These are phyloP conservation scores for Gypsophila paniculata DNA, from an alignment of 179 eudicot genomes.

Conservation along the genomic window DNA sequence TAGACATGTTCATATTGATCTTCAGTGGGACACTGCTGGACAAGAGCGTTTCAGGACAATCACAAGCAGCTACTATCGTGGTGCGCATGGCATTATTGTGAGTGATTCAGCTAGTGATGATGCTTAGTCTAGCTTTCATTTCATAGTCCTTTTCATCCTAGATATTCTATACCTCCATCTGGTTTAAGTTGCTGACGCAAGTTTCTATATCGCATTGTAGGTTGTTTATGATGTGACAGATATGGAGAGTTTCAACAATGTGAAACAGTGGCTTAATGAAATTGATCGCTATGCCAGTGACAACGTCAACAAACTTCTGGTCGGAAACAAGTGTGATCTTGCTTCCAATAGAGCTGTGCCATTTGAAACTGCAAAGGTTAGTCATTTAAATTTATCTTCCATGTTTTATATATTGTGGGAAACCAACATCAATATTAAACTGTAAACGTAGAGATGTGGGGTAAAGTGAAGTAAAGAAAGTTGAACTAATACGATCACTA, in stretches of 20 bases:
- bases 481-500: too few relatives aligned
- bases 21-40: slow-evolving; percentile 84
- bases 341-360: slow-evolving; percentile 36
- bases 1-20: neutral
- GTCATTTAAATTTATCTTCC: too few relatives aligned
- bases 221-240: slow-evolving; percentile 44
- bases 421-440: too few relatives aligned
- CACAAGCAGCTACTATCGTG: slow-evolving; percentile 86
- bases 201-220: slow-evolving; percentile 19
- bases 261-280: slow-evolving; percentile 42
- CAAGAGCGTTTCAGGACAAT: slow-evolving; percentile 86
- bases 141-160: neutral
- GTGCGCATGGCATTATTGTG: slow-evolving; percentile 81
- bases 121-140: neutral
- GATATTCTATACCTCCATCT: neutral
- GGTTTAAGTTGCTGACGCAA: slow-evolving; percentile 19
- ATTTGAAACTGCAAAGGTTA: slow-evolving; percentile 18
- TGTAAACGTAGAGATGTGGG: too few relatives aligned
- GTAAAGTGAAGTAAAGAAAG: too few relatives aligned
- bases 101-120: slow-evolving; percentile 23
- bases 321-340: slow-evolving; percentile 43
- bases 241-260: slow-evolving; percentile 44
- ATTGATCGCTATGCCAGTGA: slow-evolving; percentile 44
- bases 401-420: too few relatives aligned
- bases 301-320: slow-evolving; percentile 40